Evolutionary conservation across 129 eudicot species (phyloP), one percentile per base, ranked within the genome.

Genomic region (Calendula officinalis): DNA sequence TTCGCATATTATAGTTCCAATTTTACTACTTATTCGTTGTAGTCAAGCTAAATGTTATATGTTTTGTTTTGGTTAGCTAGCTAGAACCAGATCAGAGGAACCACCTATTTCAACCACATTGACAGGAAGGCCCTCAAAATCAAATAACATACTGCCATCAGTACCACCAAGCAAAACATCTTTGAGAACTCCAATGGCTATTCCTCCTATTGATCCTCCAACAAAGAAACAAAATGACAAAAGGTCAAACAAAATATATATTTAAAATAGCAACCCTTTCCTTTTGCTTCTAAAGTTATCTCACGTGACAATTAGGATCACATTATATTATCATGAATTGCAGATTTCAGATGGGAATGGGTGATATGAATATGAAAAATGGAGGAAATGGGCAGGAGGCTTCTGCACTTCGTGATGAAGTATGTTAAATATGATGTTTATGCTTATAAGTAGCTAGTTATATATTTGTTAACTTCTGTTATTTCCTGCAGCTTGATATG

Each of bases 321-420:
- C 60, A 5, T 56, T 12, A 56, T 14, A n/a, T 63, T 44, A 16
- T 10, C 22, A 30, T 51, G 27, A 50, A 51, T 62, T 72, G 47
- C 56, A 77, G 55, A 43, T 83, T 92, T 76, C 76, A 76, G 38
- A 56, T 84, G 35, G 91, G 85, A 64, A 54, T 72, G 33, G 81
- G 87, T 38, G 78, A 83, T 62, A 51, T 64, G 10, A 83, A 88
- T 71, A 43, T 74, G 37, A 92, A 83, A 79, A 80, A 39, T 70
- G 65, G 45, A 30, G 83, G 85, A 72, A 83, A 88, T 73, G 91
- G 83, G 52, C 87, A 78, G 52, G 99, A 83, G 49, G 83, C 95
- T 66, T 92, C 95, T 74, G 95, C 89, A 36, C 91, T 92, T 52
- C 89, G 83, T 46, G 99, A 92, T 68, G 96, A 92, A 81, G 99